Percentiles rank a stretch among this genome's conserved stretches.
phyloP scores from a whole-genome alignment of 2,329 filamentous ascomycete species.

The Cordyceps cicadae region DNA sequence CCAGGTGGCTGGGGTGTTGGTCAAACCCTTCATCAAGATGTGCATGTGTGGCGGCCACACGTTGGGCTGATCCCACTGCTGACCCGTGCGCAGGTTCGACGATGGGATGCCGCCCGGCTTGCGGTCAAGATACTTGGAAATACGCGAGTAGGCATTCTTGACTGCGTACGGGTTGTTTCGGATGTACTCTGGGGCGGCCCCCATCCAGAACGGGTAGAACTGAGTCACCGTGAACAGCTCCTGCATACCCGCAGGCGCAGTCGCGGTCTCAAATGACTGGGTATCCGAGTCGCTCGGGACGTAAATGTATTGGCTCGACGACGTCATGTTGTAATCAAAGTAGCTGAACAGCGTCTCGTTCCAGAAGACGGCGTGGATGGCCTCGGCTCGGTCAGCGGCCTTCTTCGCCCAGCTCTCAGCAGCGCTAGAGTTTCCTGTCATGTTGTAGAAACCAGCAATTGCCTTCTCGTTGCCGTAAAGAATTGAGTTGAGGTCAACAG shows the following conservation, averaged over 20 bases:
- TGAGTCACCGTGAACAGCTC: conserved; percentile 51
- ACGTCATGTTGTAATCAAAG: conserved; percentile 62
- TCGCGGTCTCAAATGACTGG: conserved; percentile 20
- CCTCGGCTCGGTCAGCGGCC: conserved; percentile 47
- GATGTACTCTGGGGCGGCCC: conserved; percentile 49
- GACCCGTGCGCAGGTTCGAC: conserved; percentile 50
- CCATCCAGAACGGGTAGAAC: conserved; percentile 63
- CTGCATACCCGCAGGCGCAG: conserved; percentile 46
- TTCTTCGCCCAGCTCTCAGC: conserved; percentile 40
- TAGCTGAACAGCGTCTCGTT: conserved; percentile 54
- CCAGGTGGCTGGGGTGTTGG: conserved; percentile 50
- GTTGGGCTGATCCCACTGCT: conserved; percentile 65
- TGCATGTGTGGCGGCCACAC: conserved; percentile 63
- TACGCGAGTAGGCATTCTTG: conserved; percentile 43
- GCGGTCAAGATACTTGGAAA: conserved; percentile 43
- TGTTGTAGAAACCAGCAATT: conserved; percentile 46
- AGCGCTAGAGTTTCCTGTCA: conserved; percentile 40
- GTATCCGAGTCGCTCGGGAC: conserved; percentile 39
- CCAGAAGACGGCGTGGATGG: conserved; percentile 58
- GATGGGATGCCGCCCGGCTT: conserved; percentile 51
- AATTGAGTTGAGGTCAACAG: conserved; percentile 61
- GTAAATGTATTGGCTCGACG: conserved; percentile 46
- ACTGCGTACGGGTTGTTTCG: conserved; percentile 52
- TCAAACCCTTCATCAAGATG: conserved; percentile 52
- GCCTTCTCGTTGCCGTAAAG: conserved; percentile 57